Evolutionary conservation across 1,284 basidiomycete genomes (phyloP).

Genomic region (Ganoderma resinaceum): DNA sequence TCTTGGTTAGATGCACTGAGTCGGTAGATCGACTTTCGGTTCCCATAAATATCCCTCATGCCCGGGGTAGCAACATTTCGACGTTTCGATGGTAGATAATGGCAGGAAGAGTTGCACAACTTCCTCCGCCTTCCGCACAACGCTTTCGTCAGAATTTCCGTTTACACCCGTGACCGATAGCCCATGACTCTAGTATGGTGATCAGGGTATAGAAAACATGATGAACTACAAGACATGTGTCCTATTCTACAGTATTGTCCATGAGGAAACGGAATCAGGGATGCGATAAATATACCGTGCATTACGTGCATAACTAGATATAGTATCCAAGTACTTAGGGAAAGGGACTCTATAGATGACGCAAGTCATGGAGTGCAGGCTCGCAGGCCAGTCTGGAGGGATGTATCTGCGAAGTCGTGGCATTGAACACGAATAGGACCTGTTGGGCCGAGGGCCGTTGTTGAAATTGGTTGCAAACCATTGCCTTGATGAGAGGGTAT

Average conservation of each 20-base stretch:
- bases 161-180: background rate
- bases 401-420: constrained; percentile 45
- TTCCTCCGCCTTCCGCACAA: background rate
- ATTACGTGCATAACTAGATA: background rate
- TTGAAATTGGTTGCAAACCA: constrained; percentile 59
- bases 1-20: background rate
- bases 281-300: constrained; percentile 9
- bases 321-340: background rate
- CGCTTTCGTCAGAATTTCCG: background rate
- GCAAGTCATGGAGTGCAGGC: background rate
- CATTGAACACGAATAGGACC: constrained; percentile 59
- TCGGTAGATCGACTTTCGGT: background rate
- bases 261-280: background rate
- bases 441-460: constrained; percentile 56
- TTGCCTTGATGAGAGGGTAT: constrained; percentile 56
- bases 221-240: background rate
- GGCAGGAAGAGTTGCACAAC: background rate
- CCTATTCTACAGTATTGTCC: background rate
- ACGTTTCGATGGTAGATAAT: background rate
- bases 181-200: background rate
- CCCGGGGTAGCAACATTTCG: background rate
- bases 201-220: background rate
- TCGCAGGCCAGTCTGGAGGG: constrained; percentile 40
- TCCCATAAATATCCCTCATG: background rate
- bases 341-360: background rate